A percentile compares a stretch with the other conserved stretches of the same genome.
These are phyloP conservation scores for Lophium mytilinum DNA, from an alignment of 495 filamentous ascomycete species.

Conservation along the genomic window DNA sequence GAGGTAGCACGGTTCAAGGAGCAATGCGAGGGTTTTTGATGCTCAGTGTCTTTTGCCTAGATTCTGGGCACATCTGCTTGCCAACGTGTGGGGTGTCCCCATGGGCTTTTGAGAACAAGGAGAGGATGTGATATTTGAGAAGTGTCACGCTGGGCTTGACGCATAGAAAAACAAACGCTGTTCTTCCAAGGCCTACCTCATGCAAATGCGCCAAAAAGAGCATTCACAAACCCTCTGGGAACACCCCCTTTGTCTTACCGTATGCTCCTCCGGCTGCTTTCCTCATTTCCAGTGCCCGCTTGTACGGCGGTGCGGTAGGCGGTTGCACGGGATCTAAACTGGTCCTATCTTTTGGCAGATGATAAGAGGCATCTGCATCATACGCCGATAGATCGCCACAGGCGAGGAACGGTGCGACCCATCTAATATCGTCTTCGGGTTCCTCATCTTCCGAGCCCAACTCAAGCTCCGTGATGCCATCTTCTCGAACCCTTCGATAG, in stretches of 20 bases:
- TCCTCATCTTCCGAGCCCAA: constrained; percentile 39
- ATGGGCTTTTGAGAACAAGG: no score
- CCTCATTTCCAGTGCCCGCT: constrained; percentile 77
- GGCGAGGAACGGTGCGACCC: constrained; percentile 90
- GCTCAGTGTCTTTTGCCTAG: no score
- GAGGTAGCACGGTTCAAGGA: no score
- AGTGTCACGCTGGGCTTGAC: no score
- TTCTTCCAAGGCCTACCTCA: no score
- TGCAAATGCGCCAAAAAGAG: no score
- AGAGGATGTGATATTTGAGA: no score
- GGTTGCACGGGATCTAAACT: constrained; percentile 91
- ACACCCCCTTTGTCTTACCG: constrained; percentile 57
- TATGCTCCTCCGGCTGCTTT: constrained; percentile 69
- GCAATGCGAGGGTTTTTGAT: no score
- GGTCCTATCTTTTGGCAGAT: constrained; percentile 65
- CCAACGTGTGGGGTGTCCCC: no score
- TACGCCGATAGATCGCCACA: constrained; percentile 92
- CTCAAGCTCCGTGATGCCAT: constrained; percentile 56
- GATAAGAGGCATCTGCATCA: constrained; percentile 90
- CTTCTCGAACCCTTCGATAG: constrained; percentile 23
- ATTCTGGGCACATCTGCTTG: no score
- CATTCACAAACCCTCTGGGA: no score
- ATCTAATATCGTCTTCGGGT: constrained; percentile 42
- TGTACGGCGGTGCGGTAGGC: constrained; percentile 92
- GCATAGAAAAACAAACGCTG: no score